Percentiles rank a stretch among this genome's conserved stretches.
These are phyloP conservation scores for Xylaria nigripes DNA, from an alignment of 495 filamentous ascomycete species.

Conservation along the genomic window DNA sequence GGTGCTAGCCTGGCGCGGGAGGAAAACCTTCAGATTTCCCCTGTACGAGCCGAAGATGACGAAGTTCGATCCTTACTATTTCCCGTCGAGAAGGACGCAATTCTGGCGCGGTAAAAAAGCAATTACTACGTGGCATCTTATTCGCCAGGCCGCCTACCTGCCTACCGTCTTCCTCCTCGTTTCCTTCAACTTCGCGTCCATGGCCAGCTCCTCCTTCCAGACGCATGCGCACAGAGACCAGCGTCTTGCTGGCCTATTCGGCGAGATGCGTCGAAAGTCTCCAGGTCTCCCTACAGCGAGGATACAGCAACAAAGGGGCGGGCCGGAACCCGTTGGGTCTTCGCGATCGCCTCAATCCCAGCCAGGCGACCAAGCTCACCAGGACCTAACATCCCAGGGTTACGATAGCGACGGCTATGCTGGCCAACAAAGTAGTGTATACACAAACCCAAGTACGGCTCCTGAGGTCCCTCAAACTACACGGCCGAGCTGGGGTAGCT, in stretches of 20 bases:
- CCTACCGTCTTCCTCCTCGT: background rate
- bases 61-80: conserved; percentile 11
- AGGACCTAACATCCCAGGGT: background rate
- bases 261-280: conserved; percentile 8
- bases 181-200: background rate
- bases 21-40: conserved; percentile 14
- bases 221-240: conserved; percentile 4
- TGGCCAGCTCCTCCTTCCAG: background rate
- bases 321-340: background rate
- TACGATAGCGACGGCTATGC: background rate
- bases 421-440: background rate
- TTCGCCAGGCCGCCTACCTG: conserved; percentile 1
- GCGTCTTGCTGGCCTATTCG: conserved; percentile 4
- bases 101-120: conserved; percentile 1
- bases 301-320: background rate
- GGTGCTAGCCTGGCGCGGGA: background rate
- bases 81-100: conserved; percentile 9
- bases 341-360: background rate
- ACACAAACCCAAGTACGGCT: background rate
- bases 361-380: background rate
- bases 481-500: conserved; percentile 7
- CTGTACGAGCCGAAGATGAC: conserved; percentile 13
- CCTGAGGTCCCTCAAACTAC: conserved; percentile 1
- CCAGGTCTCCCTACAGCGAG: background rate
- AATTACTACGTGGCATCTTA: conserved; percentile 4